These are phyloP conservation scores for Curvularia lunata DNA, from an alignment of 2,329 filamentous ascomycete genomes.

Conservation along the genomic window DNA sequence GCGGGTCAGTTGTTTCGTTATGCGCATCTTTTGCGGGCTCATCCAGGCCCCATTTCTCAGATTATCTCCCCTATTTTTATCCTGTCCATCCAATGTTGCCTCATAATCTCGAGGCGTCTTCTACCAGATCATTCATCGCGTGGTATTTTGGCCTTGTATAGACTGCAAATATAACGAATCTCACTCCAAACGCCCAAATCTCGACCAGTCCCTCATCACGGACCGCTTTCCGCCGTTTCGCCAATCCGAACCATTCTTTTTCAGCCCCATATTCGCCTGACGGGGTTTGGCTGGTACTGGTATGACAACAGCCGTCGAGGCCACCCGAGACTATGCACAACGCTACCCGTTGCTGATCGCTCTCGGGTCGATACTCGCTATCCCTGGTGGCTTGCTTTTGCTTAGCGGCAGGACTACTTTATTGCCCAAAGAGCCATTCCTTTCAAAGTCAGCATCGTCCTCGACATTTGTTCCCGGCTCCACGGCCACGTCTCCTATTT, in stretches of 20 bases:
- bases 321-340: constrained; percentile 32
- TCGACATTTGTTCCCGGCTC: constrained; percentile 3
- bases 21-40: constrained; percentile 25
- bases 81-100: constrained; percentile 8
- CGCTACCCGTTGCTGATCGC: constrained; percentile 29
- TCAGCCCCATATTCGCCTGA: constrained; percentile 6
- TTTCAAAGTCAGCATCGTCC: constrained; percentile 1
- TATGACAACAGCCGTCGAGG: constrained; percentile 31
- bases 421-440: constrained; percentile 6
- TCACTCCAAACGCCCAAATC: not conserved
- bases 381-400: constrained; percentile 31
- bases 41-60: constrained; percentile 7
- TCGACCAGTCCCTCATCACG: not conserved
- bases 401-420: constrained; percentile 21
- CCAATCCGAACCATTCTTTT: constrained; percentile 5
- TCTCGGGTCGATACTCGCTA: constrained; percentile 26
- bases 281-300: constrained; percentile 15
- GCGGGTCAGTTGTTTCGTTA: constrained; percentile 30
- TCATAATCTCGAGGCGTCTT: constrained; percentile 14
- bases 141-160: not conserved
- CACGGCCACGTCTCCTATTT: constrained; percentile 1
- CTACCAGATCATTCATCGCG: constrained; percentile 5
- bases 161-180: constrained; percentile 1
- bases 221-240: not conserved
- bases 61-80: constrained; percentile 1